phyloP scores from a whole-genome alignment of 139 green algal species.

The Haematococcus lacustris region DNA sequence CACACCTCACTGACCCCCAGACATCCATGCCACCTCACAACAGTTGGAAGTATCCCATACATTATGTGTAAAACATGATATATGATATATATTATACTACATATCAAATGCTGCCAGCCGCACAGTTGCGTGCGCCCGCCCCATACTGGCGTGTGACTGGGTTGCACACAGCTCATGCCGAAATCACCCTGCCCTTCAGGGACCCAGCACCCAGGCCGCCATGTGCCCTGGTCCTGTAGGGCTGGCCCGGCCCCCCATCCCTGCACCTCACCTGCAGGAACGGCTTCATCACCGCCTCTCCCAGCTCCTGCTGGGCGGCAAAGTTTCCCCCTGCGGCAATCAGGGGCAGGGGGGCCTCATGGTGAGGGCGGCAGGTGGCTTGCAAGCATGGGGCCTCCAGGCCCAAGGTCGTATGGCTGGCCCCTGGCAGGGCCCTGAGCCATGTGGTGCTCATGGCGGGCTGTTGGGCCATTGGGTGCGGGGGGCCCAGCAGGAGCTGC shows the following conservation, averaged over 20 bases:
- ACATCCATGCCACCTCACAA: too few species aligned
- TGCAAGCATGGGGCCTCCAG: background rate
- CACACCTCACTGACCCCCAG: too few species aligned
- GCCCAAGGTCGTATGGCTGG: background rate
- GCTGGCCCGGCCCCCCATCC: background rate
- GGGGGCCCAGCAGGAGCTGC: background rate
- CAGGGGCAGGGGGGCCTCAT: background rate
- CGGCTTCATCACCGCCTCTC: slow-evolving; percentile 67
- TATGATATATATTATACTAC: too few species aligned
- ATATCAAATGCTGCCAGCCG: background rate
- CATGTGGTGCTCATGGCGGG: too few species aligned
- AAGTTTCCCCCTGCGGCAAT: slow-evolving; percentile 69
- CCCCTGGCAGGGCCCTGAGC: too few species aligned
- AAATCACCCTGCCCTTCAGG: background rate
- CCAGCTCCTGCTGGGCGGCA: slow-evolving; percentile 60
- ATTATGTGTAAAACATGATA: too few species aligned
- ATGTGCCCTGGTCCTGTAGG: too few species aligned
- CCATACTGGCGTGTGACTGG: background rate
- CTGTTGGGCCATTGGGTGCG: too few species aligned
- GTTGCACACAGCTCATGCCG: background rate
- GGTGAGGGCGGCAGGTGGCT: background rate
- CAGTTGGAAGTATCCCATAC: too few species aligned
- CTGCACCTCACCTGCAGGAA: slow-evolving; percentile 68
- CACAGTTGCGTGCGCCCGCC: background rate
- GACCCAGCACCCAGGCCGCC: too few species aligned